Conservation (phyloP, 163 green algal genomes). For the Smithsoniella earleae region DNA sequence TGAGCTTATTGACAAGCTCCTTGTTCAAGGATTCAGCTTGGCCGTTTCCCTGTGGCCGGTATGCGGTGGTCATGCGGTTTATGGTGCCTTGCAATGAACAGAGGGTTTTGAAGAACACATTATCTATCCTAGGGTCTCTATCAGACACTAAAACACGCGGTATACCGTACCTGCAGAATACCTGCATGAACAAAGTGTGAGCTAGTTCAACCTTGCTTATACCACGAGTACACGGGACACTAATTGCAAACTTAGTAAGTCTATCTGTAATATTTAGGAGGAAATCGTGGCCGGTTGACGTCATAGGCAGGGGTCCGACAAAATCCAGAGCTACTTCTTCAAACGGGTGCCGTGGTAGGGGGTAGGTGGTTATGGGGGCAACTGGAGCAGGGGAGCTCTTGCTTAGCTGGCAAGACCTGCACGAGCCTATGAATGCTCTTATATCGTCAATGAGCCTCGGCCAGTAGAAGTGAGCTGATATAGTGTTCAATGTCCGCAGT, state of each 20-base stretch:
- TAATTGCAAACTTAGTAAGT: not conserved
- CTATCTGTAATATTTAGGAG: not conserved
- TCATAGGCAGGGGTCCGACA: not conserved
- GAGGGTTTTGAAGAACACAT: not conserved
- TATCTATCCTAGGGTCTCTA: no score
- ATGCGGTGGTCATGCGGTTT: not conserved
- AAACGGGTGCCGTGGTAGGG: not conserved
- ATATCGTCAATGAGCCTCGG: not conserved
- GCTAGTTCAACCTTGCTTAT: no score
- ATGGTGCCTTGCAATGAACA: not conserved
- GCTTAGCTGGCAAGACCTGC: not conserved
- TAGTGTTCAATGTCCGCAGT: constrained; percentile 33
- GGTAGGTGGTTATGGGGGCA: not conserved
- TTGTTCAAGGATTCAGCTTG: not conserved
- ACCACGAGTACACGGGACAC: no score
- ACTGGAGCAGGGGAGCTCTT: not conserved
- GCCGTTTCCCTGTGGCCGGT: not conserved
- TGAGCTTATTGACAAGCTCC: not conserved
- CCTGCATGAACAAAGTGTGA: no score
- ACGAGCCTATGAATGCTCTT: not conserved
- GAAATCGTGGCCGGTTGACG: not conserved
- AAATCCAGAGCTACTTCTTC: not conserved
- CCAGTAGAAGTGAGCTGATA: constrained; percentile 16
- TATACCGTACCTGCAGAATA: no score
- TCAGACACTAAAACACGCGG: no score